Base-by-base conservation (phyloP, 192 early-diverging fungal genomes). In the Chytriomyces confervae region DNA sequence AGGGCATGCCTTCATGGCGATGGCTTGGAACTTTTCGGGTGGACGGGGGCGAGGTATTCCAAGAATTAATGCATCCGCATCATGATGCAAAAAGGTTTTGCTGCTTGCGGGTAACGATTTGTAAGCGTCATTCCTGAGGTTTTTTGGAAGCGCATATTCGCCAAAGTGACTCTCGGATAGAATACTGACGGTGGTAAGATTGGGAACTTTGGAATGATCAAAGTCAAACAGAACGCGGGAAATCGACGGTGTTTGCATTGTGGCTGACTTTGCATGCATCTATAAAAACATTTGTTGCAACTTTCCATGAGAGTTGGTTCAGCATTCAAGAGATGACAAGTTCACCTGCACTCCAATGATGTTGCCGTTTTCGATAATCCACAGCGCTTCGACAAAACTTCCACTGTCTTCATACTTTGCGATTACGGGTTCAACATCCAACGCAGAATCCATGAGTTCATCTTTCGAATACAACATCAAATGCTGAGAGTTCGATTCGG, bases 141-240 rank as follows among this genome's bases (percentile, higher is more conserved):
- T 24, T 16, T 18, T 11, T n/a, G 69, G 69, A 4, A 23, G 43
- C 11, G 74, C 74, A 9, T 61, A 47, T 44, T 76, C 74, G 11
- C 74, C 74, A 50, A 76, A 76, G 46, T 66, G 74, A 13, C 51
- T 61, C 23, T 66, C 74, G 10, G 74, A 76, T 7, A 76, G 48
- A 49, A 76, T 48, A 18, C 43, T 29, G 27, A 66, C 18, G 9
- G 62, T 66, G n/a, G 43, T 27, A 36, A 65, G 6, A 3, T 29
- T 45, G 3, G 72, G 72, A 11, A n/a, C 48, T 5, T 20, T 8
- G 7, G 62, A 9, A 7, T 6, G 7, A 16, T 44, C 47, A 36
- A 66, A 64, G 43, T 76, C 61, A 66, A 76, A 76, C 5, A 76
- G 49, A 18, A 76, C 74, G 1, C 63, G 62, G 7, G 64, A 45